Conservation (phyloP, 106 monocot species). For the Dendrobium catenatum region DNA sequence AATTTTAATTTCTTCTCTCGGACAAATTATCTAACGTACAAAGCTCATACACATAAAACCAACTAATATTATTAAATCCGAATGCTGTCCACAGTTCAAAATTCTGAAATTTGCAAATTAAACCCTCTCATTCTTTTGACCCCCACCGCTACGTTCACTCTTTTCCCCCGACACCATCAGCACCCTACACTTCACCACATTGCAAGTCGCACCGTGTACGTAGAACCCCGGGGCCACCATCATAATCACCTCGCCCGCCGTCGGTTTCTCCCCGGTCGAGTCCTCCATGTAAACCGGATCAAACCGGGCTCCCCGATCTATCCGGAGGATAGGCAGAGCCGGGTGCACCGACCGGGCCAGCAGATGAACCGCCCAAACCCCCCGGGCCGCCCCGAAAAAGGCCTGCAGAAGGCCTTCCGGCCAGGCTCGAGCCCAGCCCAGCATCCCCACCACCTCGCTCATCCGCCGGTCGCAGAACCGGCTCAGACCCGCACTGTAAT, state of each 20-base stretch:
- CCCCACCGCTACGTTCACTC: not conserved
- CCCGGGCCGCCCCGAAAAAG: slow-evolving; percentile 79
- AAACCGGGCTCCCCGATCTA: slow-evolving; percentile 42
- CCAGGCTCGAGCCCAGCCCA: slow-evolving; percentile 58
- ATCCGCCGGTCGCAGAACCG: slow-evolving; percentile 84
- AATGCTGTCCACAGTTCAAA: not conserved
- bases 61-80: too few species aligned
- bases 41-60: too few species aligned
- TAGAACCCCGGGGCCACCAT: slow-evolving; percentile 93
- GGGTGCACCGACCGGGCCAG: slow-evolving; percentile 71
- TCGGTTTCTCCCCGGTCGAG: slow-evolving; percentile 10
- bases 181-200: slow-evolving; percentile 66
- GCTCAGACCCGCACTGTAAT: slow-evolving; percentile 78
- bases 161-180: slow-evolving; percentile 21
- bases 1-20: too few species aligned
- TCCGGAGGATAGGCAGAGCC: slow-evolving; percentile 46
- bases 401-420: slow-evolving; percentile 77
- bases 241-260: slow-evolving; percentile 31
- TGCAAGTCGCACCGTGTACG: slow-evolving; percentile 23
- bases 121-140: not conserved
- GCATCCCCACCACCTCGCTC: slow-evolving; percentile 58
- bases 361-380: slow-evolving; percentile 59
- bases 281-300: slow-evolving; percentile 86
- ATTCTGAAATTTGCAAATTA: too few species aligned
- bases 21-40: too few species aligned